These are phyloP conservation scores for Schwanniomyces occidentalis DNA, from an alignment of 805 yeast genomes.

Conservation along the genomic window DNA sequence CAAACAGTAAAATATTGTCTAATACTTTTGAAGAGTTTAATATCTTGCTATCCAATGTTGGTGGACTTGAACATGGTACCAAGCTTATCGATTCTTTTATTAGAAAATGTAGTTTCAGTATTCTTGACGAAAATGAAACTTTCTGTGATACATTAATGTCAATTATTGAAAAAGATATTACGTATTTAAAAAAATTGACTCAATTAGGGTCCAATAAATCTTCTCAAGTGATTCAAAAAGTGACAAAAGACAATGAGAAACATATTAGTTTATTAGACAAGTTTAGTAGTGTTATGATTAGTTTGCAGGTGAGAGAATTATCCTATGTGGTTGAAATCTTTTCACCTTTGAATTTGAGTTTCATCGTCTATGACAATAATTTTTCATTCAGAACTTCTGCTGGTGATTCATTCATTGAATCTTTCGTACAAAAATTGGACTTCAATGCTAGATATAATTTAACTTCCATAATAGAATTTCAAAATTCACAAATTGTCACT, in stretches of 20 bases:
- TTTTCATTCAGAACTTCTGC: conserved; percentile 13
- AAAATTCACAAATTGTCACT: conserved; percentile 25
- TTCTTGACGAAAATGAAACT: conserved; percentile 10
- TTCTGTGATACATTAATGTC: conserved; percentile 11
- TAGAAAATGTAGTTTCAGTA: conserved; percentile 6
- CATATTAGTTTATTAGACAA: not conserved
- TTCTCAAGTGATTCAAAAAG: no score
- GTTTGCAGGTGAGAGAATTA: conserved; percentile 19
- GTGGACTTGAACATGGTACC: conserved; percentile 12
- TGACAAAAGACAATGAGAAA: no score
- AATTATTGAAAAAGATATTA: conserved; percentile 14
- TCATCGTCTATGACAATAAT: conserved; percentile 16
- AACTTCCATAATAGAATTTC: conserved; percentile 20
- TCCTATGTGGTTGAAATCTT: conserved; percentile 19
- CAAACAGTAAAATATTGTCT: no score
- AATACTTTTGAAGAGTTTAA: conserved; percentile 6
- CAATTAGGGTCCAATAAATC: no score
- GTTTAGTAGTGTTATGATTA: not conserved
- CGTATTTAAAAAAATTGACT: conserved; percentile 12
- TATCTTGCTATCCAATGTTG: conserved; percentile 12
- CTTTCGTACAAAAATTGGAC: conserved; percentile 19
- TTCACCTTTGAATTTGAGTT: conserved; percentile 16
- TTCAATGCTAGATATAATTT: conserved; percentile 16
- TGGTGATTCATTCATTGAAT: conserved; percentile 13
- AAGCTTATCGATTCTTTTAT: conserved; percentile 11